These are phyloP conservation scores for Zoysia japonica DNA, from an alignment of 176 grass and related monocot species.

Conservation along the genomic window DNA sequence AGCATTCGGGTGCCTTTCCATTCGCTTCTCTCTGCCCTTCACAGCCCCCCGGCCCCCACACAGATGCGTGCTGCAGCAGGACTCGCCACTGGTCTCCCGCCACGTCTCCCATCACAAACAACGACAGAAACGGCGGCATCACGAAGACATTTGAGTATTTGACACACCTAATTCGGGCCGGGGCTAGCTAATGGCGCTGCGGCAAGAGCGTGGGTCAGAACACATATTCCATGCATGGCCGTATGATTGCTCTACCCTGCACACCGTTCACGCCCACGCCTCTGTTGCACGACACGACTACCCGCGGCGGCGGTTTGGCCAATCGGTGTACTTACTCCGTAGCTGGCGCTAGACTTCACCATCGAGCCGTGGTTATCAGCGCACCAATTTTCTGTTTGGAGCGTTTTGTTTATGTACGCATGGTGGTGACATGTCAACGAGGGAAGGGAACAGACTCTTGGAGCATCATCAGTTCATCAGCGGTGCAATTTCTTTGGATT, in stretches of 20 bases:
- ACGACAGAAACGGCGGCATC: constrained; percentile 30
- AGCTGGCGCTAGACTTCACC: neutral
- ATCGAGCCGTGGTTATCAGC: neutral
- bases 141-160: neutral
- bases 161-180: constrained; percentile 19
- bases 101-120: neutral
- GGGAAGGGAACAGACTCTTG: neutral
- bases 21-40: constrained; percentile 5
- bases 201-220: constrained; percentile 13
- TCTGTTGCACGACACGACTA: neutral
- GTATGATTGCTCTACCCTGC: constrained; percentile 16
- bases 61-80: constrained; percentile 15
- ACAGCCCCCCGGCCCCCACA: neutral
- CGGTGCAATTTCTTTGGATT: neutral
- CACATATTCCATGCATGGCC: neutral
- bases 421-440: constrained; percentile 18
- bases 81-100: neutral
- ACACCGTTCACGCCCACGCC: constrained; percentile 16
- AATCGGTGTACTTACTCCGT: constrained; percentile 1
- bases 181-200: constrained; percentile 18
- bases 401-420: neutral
- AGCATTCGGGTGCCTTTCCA: neutral
- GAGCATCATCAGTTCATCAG: constrained; percentile 18
- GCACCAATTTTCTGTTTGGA: neutral
- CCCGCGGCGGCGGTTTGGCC: neutral